Evolutionary conservation across 768 basidiomycete genomes (phyloP), one percentile per base, ranked within the genome.

Genomic region (Lactarius trivialis): DNA sequence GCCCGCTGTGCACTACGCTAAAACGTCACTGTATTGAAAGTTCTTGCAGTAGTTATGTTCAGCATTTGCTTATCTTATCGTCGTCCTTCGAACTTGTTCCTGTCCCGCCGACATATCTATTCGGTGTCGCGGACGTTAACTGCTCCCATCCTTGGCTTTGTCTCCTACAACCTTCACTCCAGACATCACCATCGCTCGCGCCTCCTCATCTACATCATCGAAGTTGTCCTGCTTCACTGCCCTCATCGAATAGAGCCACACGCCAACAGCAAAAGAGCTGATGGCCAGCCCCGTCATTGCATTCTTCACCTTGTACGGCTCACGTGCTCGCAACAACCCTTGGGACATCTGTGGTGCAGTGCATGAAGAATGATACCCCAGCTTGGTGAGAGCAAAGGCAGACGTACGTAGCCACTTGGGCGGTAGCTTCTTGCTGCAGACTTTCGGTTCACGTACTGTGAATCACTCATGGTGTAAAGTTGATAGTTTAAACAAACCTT

Each of bases 201-300:
- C 91, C 70, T 90, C 88, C 65, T 89, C 88, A 68, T 91, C 69
- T 50, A 72, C 60, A 28, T 70, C 63, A 37, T 66, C 59, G 49
- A 69, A 52, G 49, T 57, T 51, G 60, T 63, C 54, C 58, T 69
- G 61, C 64, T 65, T 50, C 48, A 67, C 63, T 28, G 68, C 94
- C 33, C 85, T 83, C 70, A 98, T 96, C 19, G 93, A 94, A 75
- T 98, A 98, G 4, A 85, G 79, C 84, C 92, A 98, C 9, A 97
- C 85, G 30, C 86, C 88, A 15, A 84, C 81, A 32, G 84, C 86
- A 71, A 97, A 95, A 0, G 81, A 80, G 30, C 84, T 81, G 49
- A 98, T 80, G 3, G 78, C 69, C 50, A 85, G 65, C 8, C 95
- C 96, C 0, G 89, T 91, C 53, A 96, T 39, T 19, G 86, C 83